Evolutionary conservation across 2,329 filamentous ascomycete species (phyloP), one percentile per base, ranked within the genome.

Genomic region (Phoma sp.): DNA sequence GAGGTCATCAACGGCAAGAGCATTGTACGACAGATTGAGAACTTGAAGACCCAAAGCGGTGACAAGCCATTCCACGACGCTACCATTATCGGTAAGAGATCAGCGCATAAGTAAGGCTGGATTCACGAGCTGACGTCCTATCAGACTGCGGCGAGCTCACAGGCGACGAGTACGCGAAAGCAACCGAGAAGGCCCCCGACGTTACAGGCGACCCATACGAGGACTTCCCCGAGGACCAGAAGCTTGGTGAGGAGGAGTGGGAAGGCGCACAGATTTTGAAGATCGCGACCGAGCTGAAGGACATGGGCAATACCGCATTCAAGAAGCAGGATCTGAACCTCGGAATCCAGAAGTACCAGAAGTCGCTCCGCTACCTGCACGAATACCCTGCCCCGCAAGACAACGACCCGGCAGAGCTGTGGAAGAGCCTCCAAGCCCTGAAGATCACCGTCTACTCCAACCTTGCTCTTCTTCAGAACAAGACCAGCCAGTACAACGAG

Each of bases 1-100:
- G 89, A 97, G 74, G 93, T 98, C 50, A 84, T 97, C 70, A 90
- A 88, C 57, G 95, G 95, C 70, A 98, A 97, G 83, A 93, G 91
- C 58, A 81, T 97, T 30, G 85, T 98, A 28, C 89, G 95, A 61
- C 87, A 93, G 75, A 87, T 98, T 68, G 95, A 99, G 80, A 95
- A 95, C 76, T 80, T 91, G 58, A 81, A 83, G 47, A 95, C 90
- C 2, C 83, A 88, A 63, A 78, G 83, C 23, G 84, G 84, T 67
- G 95, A 98, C 81, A 93, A 93, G 78, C 93, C 92, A 23, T 74
- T 72, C 43, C 82, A 86, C 60, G 89, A 93, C 49, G 89, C 88
- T 53, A 64, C 62, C 21, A 93, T 98, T 68, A 78, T 78, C 53
- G 79, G 77, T 78, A 65, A 17, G 69, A 59, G 12, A 25, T 7